A percentile compares a stretch with the other conserved stretches of the same genome.
Conservation (phyloP, 148 eudicot genomes). For the Vaccinium myrtillus region DNA sequence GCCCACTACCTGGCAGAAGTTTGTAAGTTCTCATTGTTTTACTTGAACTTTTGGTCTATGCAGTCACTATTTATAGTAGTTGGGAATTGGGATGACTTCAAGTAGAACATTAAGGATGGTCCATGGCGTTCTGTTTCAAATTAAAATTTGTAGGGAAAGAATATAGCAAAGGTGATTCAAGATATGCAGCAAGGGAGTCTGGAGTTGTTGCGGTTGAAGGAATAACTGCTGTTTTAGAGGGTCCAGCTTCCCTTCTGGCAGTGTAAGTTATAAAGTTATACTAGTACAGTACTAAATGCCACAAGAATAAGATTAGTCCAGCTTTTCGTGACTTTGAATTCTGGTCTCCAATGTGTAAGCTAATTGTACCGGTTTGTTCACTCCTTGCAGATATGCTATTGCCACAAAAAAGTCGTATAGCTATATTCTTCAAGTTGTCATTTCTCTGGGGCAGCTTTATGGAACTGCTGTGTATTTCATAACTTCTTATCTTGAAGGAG, state of each 20-base stretch:
- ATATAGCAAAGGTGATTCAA: conserved; percentile 90
- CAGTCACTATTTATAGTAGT: not conserved
- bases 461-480: conserved; percentile 74
- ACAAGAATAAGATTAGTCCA: not conserved
- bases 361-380: not conserved
- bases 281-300: not conserved
- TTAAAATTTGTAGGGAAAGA: conserved; percentile 69
- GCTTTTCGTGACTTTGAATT: not conserved
- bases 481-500: conserved; percentile 76
- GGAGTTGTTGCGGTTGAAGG: conserved; percentile 77
- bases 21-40: conserved; percentile 48
- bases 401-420: conserved; percentile 70
- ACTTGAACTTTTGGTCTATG: not conserved
- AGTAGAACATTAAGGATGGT: not conserved
- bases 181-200: conserved; percentile 78
- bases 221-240: conserved; percentile 71
- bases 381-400: conserved; percentile 76
- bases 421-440: conserved; percentile 66
- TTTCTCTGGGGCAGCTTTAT: conserved; percentile 84
- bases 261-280: conserved; percentile 48
- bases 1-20: conserved; percentile 78
- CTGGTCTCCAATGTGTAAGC: conserved; percentile 3
- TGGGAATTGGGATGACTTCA: not conserved
- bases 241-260: conserved; percentile 82
- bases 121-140: not conserved